Base-by-base conservation (phyloP, 768 basidiomycete genomes). In the Tylopilus sp. region DNA sequence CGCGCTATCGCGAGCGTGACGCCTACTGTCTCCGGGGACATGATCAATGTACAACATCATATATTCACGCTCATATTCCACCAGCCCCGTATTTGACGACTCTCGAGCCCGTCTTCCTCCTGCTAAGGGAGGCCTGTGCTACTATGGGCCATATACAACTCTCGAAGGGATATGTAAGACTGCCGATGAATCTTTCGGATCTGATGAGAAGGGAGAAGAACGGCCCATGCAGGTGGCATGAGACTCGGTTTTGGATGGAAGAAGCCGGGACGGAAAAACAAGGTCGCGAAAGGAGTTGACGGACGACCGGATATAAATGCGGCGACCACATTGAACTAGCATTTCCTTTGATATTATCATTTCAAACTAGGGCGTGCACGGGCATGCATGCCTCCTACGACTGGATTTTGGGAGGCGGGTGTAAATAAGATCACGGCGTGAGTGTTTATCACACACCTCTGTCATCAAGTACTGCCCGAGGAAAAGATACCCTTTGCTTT, bases 31-130 rank as follows among this genome's bases (percentile, higher is more conserved):
- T 60, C 66, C 13, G 75, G 78, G 31, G 80, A 79, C 48, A 48
- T 81, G 3, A 56, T 80, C 30, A 79, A 79, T 57, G 68, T 86
- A 6, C 84, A 86, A 55, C 83, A 83, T 0, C 68, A 83, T 4
- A 66, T 83, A 3, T 84, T 82, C 62, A 69, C 75, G 6, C 69
- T 86, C 17, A 74, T 73, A 2, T 71, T 81, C 1, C 83, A 86
- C 56, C 61, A 84, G 42, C 72, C 85, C 26, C n/a, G n/a, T n/a
- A n/a, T 82, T 83, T 47, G 82, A 85, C 41, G 83, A 86, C 60
- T 80, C 81, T 18, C 76, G 81, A 36, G 83, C 84, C 22, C 73
- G 83, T 3, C 63, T 80, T 36, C 57, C 78, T 4, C 78, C 82
- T 0, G 64, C 69, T 41, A 69, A 82, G 50, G 84, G 84, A 4